Conservation (phyloP, 148 eudicot species). For the Rhododendron molle region DNA sequence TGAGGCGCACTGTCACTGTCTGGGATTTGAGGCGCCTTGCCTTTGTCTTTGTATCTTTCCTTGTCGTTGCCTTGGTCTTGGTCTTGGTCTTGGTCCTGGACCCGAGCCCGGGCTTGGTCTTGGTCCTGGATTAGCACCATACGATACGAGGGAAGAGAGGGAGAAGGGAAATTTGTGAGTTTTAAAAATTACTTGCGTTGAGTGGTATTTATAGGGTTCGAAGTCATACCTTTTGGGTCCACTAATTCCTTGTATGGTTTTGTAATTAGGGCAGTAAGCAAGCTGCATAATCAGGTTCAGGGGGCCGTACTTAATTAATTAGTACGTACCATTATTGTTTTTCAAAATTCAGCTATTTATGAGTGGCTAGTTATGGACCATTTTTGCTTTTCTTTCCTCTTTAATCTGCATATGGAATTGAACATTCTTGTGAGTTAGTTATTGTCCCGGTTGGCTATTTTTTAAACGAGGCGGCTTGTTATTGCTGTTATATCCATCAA, state of each 20-base stretch:
- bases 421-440: background rate
- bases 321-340: background rate
- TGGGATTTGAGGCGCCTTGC: too few relatives aligned
- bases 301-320: background rate
- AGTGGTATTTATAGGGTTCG: background rate
- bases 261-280: background rate
- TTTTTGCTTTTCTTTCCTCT: background rate
- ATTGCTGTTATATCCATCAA: background rate
- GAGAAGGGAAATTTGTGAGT: background rate
- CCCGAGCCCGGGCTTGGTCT: background rate
- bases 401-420: background rate
- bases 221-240: background rate
- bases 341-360: background rate
- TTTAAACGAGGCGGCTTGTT: background rate
- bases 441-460: background rate
- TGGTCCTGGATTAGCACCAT: background rate
- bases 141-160: background rate
- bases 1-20: too few relatives aligned
- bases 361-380: background rate
- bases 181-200: background rate
- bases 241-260: background rate
- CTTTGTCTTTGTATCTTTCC: too few relatives aligned
- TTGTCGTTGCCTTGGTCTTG: too few relatives aligned
- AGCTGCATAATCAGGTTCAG: background rate
- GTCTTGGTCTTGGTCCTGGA: background rate